Base-by-base conservation (phyloP, 2,329 filamentous ascomycete species). In the Claviceps sp. region DNA sequence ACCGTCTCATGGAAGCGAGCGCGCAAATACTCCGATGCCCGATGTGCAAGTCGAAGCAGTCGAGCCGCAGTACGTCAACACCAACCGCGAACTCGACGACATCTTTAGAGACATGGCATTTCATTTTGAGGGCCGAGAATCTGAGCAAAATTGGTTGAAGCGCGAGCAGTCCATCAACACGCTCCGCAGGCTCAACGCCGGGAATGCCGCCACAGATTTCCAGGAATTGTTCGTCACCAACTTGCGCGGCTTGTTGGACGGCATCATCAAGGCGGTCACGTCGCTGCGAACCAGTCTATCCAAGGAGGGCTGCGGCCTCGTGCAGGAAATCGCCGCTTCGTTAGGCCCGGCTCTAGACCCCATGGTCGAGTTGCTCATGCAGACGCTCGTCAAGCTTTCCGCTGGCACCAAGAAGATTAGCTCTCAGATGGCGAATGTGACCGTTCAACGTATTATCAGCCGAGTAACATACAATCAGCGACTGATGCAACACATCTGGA, bases 361-460 rank as follows among this genome's bases (percentile, higher is more conserved):
- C 11, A 87, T 95, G 82, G 85, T 93, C 7, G 91, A 97, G 68
- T 80, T 96, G 49, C 75, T 96, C 22, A 80, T 97, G 69, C 89
- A 95, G 62, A 85, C 81, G 30, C 81, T 96, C 60, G 82, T 97
- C 70, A 96, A 95, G 68, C 79, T 96, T 56, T 90, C 85, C 58
- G 88, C 84, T 10, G 84, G 83, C 24, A 94, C 91, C 47, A 98
- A 98, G 69, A 95, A 94, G 67, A 95, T 98, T 59, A 83, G 81
- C 53, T 89, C 89, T 0, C 84, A 95, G 61, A 84, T 86, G 57
- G 91, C 87, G 50, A 90, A 94, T 62, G 66, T 73, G 16, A 88
- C 87, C 0, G 83, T 95, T n/a, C 84, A 93, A 58, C 81, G 76
- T 19, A 83, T 98, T 50, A 78, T 97, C 56, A 79, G 81, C 56